These are phyloP conservation scores for Krasilnikovozyma curviuscula DNA, from an alignment of 768 basidiomycete species.

Conservation along the genomic window DNA sequence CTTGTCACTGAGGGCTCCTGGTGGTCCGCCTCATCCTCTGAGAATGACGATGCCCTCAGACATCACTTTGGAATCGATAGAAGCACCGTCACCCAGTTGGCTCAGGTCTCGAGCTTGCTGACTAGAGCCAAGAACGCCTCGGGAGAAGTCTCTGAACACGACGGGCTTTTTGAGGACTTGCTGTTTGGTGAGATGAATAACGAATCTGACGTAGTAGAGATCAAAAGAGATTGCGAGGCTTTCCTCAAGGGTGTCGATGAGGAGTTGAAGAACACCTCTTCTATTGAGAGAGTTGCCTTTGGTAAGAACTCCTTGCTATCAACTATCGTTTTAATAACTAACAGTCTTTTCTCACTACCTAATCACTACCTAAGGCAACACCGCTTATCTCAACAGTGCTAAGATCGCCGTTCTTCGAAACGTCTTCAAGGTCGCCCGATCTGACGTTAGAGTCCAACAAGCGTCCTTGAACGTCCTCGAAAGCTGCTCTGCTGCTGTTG, in stretches of 20 bases:
- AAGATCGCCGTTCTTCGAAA: conserved; percentile 27
- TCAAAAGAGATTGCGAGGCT: conserved; percentile 10
- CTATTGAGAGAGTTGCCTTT: conserved; percentile 19
- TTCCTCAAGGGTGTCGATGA: conserved; percentile 20
- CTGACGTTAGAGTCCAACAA: conserved; percentile 22
- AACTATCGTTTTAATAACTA: conserved; percentile 27
- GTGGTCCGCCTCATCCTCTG: conserved; percentile 24
- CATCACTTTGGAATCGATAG: conserved; percentile 32
- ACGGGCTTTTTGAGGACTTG: conserved; percentile 1
- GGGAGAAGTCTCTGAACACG: conserved; percentile 3
- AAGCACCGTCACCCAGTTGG: conserved; percentile 20
- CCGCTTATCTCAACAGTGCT: conserved; percentile 3
- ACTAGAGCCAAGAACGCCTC: conserved; percentile 5
- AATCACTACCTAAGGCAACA: conserved; percentile 10
- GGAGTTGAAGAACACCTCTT: conserved; percentile 20
- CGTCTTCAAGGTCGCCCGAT: conserved; percentile 21
- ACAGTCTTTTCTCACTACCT: conserved; percentile 17
- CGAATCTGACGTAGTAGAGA: conserved; percentile 3
- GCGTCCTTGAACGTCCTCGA: conserved; percentile 21
- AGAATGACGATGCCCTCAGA: conserved; percentile 31
- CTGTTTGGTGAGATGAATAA: not conserved
- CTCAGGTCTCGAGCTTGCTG: conserved; percentile 10
- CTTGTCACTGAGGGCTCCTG: conserved; percentile 26
- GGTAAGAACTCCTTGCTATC: conserved; percentile 28
- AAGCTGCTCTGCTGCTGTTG: conserved; percentile 23